These are phyloP conservation scores for Umbellularia californica DNA, from an alignment of 164 flowering plant genomes.

Conservation along the genomic window DNA sequence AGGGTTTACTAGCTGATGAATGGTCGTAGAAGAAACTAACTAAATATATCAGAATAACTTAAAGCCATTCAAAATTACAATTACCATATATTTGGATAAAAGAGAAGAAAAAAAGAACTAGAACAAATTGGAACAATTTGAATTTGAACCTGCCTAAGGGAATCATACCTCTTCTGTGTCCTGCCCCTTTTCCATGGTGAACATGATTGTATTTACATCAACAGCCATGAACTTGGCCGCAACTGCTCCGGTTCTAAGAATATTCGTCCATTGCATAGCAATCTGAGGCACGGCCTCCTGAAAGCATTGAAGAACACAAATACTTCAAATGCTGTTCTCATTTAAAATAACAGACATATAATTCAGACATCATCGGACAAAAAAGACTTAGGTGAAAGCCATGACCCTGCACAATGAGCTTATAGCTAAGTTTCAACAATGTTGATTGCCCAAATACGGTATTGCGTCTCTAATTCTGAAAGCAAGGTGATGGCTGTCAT, in stretches of 20 bases:
- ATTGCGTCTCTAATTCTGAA: no score
- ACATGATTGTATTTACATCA: slow-evolving; percentile 78
- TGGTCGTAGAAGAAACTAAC: neutral
- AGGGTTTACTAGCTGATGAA: neutral
- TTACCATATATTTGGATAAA: neutral
- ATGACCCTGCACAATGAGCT: neutral
- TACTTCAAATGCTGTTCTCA: neutral
- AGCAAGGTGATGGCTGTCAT: neutral
- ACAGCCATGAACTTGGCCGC: slow-evolving; percentile 61
- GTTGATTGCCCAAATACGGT: neutral
- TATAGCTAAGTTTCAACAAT: neutral
- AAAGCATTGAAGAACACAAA: neutral
- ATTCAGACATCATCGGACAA: no score
- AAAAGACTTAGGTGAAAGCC: no score
- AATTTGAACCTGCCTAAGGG: neutral
- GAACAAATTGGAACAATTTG: neutral
- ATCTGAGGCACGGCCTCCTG: slow-evolving; percentile 73
- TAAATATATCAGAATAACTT: neutral
- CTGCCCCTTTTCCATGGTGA: slow-evolving; percentile 62
- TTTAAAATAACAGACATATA: no score
- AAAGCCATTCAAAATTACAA: neutral
- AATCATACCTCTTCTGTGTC: slow-evolving; percentile 42
- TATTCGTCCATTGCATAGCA: slow-evolving; percentile 81
- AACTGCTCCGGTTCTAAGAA: slow-evolving; percentile 64
- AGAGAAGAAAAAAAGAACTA: neutral